Evolutionary conservation across 495 filamentous ascomycete species (phyloP).

Genomic region (Trichoderma gamsii): DNA sequence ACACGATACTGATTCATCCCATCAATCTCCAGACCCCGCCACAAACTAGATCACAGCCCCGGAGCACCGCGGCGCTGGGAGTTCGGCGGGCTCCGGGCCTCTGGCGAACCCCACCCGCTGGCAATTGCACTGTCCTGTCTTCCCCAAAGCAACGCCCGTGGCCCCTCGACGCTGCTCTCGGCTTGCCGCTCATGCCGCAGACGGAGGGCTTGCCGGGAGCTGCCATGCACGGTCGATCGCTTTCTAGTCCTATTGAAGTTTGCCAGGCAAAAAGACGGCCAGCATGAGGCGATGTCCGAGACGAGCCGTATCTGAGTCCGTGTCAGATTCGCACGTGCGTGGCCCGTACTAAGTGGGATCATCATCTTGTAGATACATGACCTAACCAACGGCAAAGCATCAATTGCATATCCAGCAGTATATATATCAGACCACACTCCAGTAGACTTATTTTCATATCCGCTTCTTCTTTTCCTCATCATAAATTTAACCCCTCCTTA

Average conservation of each 20-base stretch:
- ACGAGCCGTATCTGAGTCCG: no score
- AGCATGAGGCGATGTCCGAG: not conserved
- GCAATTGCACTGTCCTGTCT: not conserved
- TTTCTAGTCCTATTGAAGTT: no score
- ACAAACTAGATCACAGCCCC: not conserved
- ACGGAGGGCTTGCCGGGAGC: not conserved
- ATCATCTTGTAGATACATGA: not conserved
- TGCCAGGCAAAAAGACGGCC: no score
- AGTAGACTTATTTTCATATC: not conserved
- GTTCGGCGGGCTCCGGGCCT: conserved; percentile 11
- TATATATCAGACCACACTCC: conserved; percentile 2
- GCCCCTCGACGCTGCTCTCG: not conserved
- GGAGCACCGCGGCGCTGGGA: conserved; percentile 10
- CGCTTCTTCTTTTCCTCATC: not conserved
- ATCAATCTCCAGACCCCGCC: not conserved
- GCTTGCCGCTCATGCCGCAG: conserved; percentile 5
- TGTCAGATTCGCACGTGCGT: not conserved
- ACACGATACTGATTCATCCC: no score
- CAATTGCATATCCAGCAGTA: not conserved
- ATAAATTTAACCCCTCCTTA: not conserved
- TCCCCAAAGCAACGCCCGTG: not conserved
- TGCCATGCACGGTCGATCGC: not conserved
- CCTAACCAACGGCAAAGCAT: conserved; percentile 6
- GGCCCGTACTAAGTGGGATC: not conserved
- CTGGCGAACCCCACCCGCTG: not conserved